phyloP scores from a whole-genome alignment of 257 asterid species.

The Petunia axillaris region DNA sequence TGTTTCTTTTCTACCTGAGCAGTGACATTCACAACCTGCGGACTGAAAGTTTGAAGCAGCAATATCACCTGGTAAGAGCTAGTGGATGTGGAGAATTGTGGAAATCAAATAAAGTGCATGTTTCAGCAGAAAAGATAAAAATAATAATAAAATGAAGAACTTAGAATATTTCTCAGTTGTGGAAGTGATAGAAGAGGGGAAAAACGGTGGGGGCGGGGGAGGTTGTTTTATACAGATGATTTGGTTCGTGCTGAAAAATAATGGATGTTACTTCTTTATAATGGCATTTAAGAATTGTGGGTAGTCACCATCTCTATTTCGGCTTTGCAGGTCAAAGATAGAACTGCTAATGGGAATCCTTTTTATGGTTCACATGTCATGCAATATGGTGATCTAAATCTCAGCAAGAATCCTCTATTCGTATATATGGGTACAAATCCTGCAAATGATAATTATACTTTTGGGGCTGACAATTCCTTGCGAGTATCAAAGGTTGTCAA shows the following conservation, averaged over 20 bases:
- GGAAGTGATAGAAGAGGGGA: not conserved
- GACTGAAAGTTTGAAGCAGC: conserved; percentile 77
- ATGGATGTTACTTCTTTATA: not conserved
- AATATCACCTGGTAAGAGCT: conserved; percentile 72
- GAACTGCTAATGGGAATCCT: conserved; percentile 66
- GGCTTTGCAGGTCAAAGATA: conserved; percentile 63
- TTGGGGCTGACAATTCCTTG: conserved; percentile 47
- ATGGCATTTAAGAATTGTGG: not conserved
- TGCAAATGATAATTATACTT: conserved; percentile 73
- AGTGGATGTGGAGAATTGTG: not conserved
- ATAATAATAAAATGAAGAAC: not conserved
- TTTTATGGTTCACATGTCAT: conserved; percentile 85
- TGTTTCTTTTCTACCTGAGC: conserved; percentile 35
- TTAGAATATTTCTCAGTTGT: not conserved
- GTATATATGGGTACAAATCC: conserved; percentile 83
- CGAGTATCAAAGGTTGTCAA: conserved; percentile 60
- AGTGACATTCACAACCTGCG: conserved; percentile 84
- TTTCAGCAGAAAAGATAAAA: not conserved
- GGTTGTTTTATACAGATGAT: not conserved
- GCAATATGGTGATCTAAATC: conserved; percentile 82
- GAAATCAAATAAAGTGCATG: not conserved
- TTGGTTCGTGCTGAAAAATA: not conserved
- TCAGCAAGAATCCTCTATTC: conserved; percentile 52
- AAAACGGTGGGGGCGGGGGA: not conserved
- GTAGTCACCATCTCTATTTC: not conserved